Evolutionary conservation across 2,329 filamentous ascomycete genomes (phyloP).

Genomic region (Lachnellula occidentalis): DNA sequence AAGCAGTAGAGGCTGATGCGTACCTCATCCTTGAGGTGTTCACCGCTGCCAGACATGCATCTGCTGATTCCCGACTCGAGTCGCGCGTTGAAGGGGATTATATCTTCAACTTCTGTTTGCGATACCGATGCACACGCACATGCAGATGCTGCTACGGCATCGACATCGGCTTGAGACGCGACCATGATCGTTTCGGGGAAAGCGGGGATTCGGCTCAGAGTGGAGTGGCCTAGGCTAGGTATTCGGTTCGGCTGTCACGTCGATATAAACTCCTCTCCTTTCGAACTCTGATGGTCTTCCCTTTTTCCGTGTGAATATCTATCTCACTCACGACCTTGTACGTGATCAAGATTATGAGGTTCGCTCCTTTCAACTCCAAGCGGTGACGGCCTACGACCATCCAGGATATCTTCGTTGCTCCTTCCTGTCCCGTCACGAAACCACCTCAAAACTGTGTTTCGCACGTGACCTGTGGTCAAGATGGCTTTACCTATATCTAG

Average conservation of each 20-base stretch:
- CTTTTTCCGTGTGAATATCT: background rate
- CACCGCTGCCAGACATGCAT: constrained; percentile 59
- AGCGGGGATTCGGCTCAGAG: background rate
- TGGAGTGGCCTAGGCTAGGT: no score
- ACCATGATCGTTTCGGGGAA: background rate
- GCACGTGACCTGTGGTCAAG: background rate
- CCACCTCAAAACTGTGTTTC: background rate
- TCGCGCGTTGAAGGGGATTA: background rate
- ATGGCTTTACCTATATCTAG: background rate
- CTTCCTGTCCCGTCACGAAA: background rate
- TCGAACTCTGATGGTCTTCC: background rate
- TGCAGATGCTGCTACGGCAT: no score
- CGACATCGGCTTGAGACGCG: background rate
- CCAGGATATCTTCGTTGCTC: background rate
- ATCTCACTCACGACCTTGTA: no score
- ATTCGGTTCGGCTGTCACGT: background rate
- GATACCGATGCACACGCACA: background rate
- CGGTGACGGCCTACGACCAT: background rate
- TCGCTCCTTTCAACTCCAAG: background rate
- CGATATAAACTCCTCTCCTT: background rate
- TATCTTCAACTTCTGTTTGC: constrained; percentile 1
- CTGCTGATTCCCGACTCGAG: constrained; percentile 7
- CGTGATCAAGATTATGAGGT: background rate
- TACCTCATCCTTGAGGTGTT: constrained; percentile 66
- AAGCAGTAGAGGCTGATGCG: constrained; percentile 4